Conservation (phyloP, 2,329 filamentous ascomycete genomes). For the Ascochyta clinopodiicola region DNA sequence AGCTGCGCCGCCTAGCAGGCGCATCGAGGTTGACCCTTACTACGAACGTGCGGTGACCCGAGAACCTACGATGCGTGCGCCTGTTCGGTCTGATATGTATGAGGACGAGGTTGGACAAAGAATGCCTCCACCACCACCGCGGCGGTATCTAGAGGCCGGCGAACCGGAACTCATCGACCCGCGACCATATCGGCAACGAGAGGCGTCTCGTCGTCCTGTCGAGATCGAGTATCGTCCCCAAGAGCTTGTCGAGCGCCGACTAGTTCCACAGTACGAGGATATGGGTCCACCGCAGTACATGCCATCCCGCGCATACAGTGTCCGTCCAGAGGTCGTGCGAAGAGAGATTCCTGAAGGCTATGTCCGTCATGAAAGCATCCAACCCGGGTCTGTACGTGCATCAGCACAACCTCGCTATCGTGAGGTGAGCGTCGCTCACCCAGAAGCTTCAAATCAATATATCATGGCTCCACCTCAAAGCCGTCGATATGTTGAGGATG, state of each 20-base stretch:
- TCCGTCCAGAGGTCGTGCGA: constrained; percentile 47
- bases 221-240: constrained; percentile 42
- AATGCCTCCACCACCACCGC: constrained; percentile 58
- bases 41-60: constrained; percentile 70
- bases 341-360: constrained; percentile 46
- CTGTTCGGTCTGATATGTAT: constrained; percentile 59
- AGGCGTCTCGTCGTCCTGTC: constrained; percentile 62
- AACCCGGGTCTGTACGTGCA: constrained; percentile 45
- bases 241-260: constrained; percentile 35
- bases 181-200: constrained; percentile 63
- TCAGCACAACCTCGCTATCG: constrained; percentile 44
- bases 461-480: constrained; percentile 36
- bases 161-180: constrained; percentile 63
- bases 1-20: constrained; percentile 57
- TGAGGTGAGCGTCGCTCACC: constrained; percentile 52
- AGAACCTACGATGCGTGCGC: constrained; percentile 57
- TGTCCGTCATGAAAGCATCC: constrained; percentile 50
- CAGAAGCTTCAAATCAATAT: constrained; percentile 43
- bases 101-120: constrained; percentile 46
- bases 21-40: constrained; percentile 62
- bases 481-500: constrained; percentile 53
- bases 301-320: constrained; percentile 46
- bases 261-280: constrained; percentile 44
- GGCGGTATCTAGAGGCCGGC: constrained; percentile 64
- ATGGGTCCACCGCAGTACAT: constrained; percentile 46